Evolutionary conservation across 2,329 filamentous ascomycete genomes (phyloP), one percentile per base, ranked within the genome.

Genomic region (Furcasterigmium furcatum): DNA sequence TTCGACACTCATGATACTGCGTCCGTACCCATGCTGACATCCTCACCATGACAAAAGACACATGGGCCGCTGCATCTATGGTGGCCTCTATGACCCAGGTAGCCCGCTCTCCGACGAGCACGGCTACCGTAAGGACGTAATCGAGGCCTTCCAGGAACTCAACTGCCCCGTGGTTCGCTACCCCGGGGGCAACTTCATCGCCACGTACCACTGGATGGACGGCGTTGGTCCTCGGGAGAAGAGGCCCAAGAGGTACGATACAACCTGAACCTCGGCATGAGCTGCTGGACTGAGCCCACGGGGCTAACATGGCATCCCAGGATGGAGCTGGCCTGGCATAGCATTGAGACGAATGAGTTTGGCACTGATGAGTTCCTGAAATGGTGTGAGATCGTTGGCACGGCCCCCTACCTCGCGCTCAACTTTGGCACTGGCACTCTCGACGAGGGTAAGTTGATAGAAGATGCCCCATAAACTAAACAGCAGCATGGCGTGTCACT

Each of bases 41-140:
- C 30, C 40, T 49, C 19, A 49, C n/a, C 29, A 24, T 7, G 16
- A 40, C 16, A 22, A 25, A 54, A 89, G 86, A 57, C 89, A 94
- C 66, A 94, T 94, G 88, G 88, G 88, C 57, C 82, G 88, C 50
- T 94, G 88, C 71, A 91, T 94, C 59, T 92, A 94, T 62, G 87
- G 87, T 52, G 88, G 89, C 52, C 86, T 94, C 60, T 92, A 91
- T 66, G 88, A 92, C 55, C 88, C 87, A 1, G 78, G 76, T 27
- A 91, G 84, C 62, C 68, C 81, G 4, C 74, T 91, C n/a, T 84
- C 86, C 3, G 87, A 91, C 55, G 73, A 80, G 44, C 73, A 87
- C 52, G 88, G 88, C 35, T 92, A 89, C 68, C 84, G 88, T 32
- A 88, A 77, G 53, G 88, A 94, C 65, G 88, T 94, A 35, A 78